Evolutionary conservation across 2,329 filamentous ascomycete genomes (phyloP).

Genomic region (Ophiocordyceps polyrhachis-furcata): DNA sequence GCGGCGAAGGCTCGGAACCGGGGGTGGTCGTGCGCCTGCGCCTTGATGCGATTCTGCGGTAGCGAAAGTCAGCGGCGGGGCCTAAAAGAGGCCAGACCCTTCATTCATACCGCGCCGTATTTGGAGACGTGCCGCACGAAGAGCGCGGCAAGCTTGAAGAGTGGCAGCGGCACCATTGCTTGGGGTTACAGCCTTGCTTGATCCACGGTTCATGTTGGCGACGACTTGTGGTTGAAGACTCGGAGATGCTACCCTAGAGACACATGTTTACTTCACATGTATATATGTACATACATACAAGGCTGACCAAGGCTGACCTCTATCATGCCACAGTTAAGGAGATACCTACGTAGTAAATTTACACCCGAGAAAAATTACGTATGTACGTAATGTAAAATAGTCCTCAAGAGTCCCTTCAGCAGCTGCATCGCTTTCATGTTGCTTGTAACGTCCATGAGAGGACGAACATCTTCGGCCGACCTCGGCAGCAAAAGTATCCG

Average conservation of each 20-base stretch:
- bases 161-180: conserved; percentile 43
- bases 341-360: too few species aligned
- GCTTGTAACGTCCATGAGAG: too few species aligned
- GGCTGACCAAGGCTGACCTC: too few species aligned
- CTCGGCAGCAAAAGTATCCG: neutral
- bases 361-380: too few species aligned
- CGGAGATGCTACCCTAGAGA: too few species aligned
- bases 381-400: too few species aligned
- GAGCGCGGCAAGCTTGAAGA: conserved; percentile 48
- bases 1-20: conserved; percentile 42
- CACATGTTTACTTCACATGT: too few species aligned
- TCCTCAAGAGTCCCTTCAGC: too few species aligned
- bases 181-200: neutral
- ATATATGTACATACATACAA: too few species aligned
- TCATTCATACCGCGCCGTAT: conserved; percentile 44
- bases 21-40: conserved; percentile 45
- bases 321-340: too few species aligned
- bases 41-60: conserved; percentile 43
- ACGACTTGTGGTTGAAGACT: neutral
- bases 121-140: conserved; percentile 49
- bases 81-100: neutral
- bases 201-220: neutral
- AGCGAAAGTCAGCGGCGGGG: conserved; percentile 4
- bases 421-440: too few species aligned
- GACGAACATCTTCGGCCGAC: neutral